phyloP scores from a whole-genome alignment of 441 rosid species.

The Daphne laureola region DNA sequence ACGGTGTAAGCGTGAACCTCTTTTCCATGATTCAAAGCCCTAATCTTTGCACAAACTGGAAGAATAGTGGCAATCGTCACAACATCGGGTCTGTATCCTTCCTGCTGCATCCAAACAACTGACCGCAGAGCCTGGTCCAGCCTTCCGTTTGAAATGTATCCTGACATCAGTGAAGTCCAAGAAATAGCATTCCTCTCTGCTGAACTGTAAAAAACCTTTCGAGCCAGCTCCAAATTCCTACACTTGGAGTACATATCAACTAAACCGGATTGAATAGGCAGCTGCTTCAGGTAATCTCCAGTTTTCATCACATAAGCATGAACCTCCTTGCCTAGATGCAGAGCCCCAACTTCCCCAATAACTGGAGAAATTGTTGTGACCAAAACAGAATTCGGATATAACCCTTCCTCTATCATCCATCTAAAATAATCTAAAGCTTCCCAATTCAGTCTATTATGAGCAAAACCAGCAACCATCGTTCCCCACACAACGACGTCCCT shows the following conservation, averaged over 20 bases:
- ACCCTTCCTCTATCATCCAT: conserved; percentile 59
- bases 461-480: conserved; percentile 72
- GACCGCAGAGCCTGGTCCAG: conserved; percentile 79
- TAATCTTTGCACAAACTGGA: conserved; percentile 64
- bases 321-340: conserved; percentile 58
- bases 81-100: conserved; percentile 66
- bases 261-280: conserved; percentile 57
- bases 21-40: conserved; percentile 67
- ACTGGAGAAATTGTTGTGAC: conserved; percentile 57
- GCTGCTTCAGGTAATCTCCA: conserved; percentile 35
- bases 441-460: conserved; percentile 52
- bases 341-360: conserved; percentile 49
- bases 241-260: conserved; percentile 85
- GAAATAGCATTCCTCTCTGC: conserved; percentile 57
- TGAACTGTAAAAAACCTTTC: conserved; percentile 61
- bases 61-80: conserved; percentile 65
- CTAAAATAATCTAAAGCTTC: conserved; percentile 55
- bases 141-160: conserved; percentile 66
- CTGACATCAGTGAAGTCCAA: conserved; percentile 91
- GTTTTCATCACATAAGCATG: conserved; percentile 61
- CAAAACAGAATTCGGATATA: conserved; percentile 56
- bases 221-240: conserved; percentile 57
- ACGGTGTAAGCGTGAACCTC: conserved; percentile 77
- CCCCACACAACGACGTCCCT: conserved; percentile 77
- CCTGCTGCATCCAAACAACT: conserved; percentile 91